phyloP scores from a whole-genome alignment of 495 filamentous ascomycete genomes.

The Tuber microsphaerosporum region DNA sequence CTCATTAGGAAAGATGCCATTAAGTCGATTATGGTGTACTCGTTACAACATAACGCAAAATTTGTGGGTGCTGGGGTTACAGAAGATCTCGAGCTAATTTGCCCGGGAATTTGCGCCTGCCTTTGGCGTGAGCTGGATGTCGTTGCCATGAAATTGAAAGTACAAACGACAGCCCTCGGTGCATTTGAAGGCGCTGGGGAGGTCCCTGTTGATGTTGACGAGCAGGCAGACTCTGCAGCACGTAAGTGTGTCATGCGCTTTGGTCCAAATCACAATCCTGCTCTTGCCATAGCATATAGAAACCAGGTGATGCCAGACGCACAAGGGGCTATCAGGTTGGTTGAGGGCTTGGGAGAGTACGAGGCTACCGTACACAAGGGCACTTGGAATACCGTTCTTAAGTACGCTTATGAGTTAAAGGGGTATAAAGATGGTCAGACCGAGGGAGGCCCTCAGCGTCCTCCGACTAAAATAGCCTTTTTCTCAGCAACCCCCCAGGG shows the following conservation, averaged over 20 bases:
- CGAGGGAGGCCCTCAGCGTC: neutral
- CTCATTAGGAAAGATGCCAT: conserved; percentile 53
- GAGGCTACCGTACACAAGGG: conserved; percentile 52
- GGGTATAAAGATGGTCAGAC: conserved; percentile 45
- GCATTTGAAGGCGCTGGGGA: conserved; percentile 11
- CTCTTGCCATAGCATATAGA: conserved; percentile 64
- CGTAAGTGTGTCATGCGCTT: conserved; percentile 76
- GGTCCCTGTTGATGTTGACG: conserved; percentile 55
- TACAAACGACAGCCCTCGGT: conserved; percentile 33
- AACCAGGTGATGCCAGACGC: conserved; percentile 72
- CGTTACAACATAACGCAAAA: conserved; percentile 58
- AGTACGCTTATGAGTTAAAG: conserved; percentile 62
- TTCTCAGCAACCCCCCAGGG: conserved; percentile 83
- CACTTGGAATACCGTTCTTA: conserved; percentile 64
- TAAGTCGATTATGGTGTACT: conserved; percentile 51
- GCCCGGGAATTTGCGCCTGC: conserved; percentile 58
- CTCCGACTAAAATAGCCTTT: conserved; percentile 62
- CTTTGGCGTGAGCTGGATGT: conserved; percentile 77
- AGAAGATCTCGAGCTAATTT: conserved; percentile 47
- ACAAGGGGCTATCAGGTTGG: conserved; percentile 43
- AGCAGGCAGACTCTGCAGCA: conserved; percentile 80
- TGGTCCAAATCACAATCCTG: conserved; percentile 64
- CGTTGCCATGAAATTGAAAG: conserved; percentile 56
- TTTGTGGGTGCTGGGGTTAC: conserved; percentile 60
- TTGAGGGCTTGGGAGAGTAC: conserved; percentile 59